These are phyloP conservation scores for Aspergillus sparsus DNA, from an alignment of 495 filamentous ascomycete genomes.

Conservation along the genomic window DNA sequence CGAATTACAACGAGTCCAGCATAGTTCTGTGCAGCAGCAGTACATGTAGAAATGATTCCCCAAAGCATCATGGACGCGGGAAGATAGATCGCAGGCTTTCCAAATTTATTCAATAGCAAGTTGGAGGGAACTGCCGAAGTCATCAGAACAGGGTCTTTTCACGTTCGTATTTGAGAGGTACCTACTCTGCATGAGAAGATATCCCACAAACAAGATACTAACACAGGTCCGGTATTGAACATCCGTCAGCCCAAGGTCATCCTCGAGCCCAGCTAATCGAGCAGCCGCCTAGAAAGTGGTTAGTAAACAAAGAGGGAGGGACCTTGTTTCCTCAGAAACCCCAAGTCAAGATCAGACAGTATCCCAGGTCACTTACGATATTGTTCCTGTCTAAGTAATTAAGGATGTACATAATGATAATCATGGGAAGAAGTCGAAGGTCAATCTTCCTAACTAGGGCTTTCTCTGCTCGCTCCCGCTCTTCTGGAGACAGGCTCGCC, in stretches of 20 bases:
- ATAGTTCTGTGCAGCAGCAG: slow-evolving; percentile 59
- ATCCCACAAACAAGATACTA: slow-evolving; percentile 73
- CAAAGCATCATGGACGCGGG: slow-evolving; percentile 66
- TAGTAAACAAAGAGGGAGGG: neutral
- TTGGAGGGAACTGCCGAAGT: slow-evolving; percentile 38
- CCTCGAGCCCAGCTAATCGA: slow-evolving; percentile 52
- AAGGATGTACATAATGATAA: slow-evolving; percentile 74
- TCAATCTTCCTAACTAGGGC: slow-evolving; percentile 66
- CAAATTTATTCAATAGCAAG: slow-evolving; percentile 50
- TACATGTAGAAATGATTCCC: slow-evolving; percentile 69
- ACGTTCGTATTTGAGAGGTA: slow-evolving; percentile 18
- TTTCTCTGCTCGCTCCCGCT: slow-evolving; percentile 49
- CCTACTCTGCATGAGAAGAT: slow-evolving; percentile 53
- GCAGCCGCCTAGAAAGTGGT: slow-evolving; percentile 40
- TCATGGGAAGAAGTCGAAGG: slow-evolving; percentile 58
- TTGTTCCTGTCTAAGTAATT: slow-evolving; percentile 79
- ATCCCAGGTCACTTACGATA: slow-evolving; percentile 36
- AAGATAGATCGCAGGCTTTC: slow-evolving; percentile 64
- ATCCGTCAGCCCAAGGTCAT: slow-evolving; percentile 48
- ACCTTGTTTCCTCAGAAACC: neutral
- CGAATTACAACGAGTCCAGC: slow-evolving; percentile 64
- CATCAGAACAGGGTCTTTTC: neutral
- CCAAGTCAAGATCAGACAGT: neutral
- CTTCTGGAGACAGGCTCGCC: slow-evolving; percentile 48
- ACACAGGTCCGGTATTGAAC: slow-evolving; percentile 61